Evolutionary conservation across 768 basidiomycete genomes (phyloP).

Genomic region (Mycena epipterygia): DNA sequence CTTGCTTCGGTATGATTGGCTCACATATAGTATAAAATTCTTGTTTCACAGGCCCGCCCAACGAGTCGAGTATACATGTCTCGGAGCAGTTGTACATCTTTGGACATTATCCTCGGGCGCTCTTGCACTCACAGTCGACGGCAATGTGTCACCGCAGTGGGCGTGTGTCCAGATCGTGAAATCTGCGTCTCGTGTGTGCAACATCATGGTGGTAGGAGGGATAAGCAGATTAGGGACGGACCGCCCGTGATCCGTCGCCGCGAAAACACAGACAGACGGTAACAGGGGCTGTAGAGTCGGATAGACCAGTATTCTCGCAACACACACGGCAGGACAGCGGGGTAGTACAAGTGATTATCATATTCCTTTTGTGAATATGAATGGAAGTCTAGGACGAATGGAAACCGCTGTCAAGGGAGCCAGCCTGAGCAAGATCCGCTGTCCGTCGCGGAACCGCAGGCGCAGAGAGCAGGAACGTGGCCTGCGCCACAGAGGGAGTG

Average conservation of each 20-base stretch:
- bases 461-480: no score
- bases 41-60: no score
- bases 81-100: no score
- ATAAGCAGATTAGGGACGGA: neutral
- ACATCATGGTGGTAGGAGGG: no score
- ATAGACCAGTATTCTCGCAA: neutral
- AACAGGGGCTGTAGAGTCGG: neutral
- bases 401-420: neutral
- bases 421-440: neutral
- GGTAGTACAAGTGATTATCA: conserved; percentile 5
- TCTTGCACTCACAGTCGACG: no score
- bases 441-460: neutral
- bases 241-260: conserved; percentile 7
- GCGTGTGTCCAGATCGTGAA: no score
- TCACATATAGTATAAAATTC: no score
- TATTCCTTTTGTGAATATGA: neutral
- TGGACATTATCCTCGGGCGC: no score
- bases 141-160: no score
- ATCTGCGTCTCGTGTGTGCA: no score
- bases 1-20: no score
- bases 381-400: conserved; percentile 3
- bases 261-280: neutral
- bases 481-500: neutral
- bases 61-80: no score
- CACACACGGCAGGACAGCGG: neutral